Percentiles rank a stretch among this genome's conserved stretches.
Conservation (phyloP, 768 basidiomycete species). For the Lentinula lateritia region DNA sequence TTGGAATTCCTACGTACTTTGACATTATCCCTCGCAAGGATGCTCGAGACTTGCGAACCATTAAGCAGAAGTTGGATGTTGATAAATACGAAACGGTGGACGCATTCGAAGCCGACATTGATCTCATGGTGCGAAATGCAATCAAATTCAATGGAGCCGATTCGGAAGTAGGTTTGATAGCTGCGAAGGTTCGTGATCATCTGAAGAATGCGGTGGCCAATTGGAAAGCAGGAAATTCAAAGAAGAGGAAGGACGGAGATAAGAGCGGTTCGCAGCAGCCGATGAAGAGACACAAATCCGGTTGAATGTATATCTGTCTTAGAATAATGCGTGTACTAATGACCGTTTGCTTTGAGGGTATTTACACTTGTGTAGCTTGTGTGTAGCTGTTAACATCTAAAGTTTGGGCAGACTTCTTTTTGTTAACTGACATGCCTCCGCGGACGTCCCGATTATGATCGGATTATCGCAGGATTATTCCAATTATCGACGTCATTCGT, state of each 20-base stretch:
- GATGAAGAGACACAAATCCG: constrained; percentile 61
- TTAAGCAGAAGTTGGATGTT: constrained; percentile 71
- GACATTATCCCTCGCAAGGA: constrained; percentile 81
- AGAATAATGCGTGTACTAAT: background rate
- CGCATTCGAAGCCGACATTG: constrained; percentile 78
- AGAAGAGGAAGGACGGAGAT: constrained; percentile 76
- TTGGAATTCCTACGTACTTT: constrained; percentile 85
- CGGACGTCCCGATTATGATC: too few species aligned
- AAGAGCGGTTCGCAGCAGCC: constrained; percentile 52
- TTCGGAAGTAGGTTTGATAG: constrained; percentile 70
- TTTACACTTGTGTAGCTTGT: background rate
- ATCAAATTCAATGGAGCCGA: constrained; percentile 81
- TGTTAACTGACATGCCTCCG: too few species aligned
- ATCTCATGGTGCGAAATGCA: constrained; percentile 86
- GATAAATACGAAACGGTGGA: constrained; percentile 80
- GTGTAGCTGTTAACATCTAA: too few species aligned
- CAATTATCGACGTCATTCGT: background rate
- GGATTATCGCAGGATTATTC: too few species aligned
- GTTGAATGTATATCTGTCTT: constrained; percentile 27
- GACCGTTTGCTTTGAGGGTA: background rate
- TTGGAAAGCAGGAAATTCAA: constrained; percentile 44
- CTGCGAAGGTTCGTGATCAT: constrained; percentile 44
- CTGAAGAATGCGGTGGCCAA: constrained; percentile 46
- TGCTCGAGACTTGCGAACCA: constrained; percentile 81
- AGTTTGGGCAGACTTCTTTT: too few species aligned